Evolutionary conservation across 768 basidiomycete species (phyloP).

Genomic region (Sporobolomyces phaffii): DNA sequence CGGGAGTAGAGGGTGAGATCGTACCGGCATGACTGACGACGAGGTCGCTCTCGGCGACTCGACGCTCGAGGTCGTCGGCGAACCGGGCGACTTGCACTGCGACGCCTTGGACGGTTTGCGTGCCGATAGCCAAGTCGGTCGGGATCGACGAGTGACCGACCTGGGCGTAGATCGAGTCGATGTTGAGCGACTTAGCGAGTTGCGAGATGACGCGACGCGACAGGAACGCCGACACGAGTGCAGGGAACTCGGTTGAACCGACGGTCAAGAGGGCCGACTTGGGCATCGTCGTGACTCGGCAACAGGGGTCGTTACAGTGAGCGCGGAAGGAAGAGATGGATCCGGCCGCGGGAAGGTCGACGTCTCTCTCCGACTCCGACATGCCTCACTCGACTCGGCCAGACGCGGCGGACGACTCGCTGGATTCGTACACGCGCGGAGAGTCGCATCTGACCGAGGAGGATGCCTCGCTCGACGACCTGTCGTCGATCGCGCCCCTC

Average conservation of each 20-base stretch:
- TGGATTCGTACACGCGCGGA: background rate
- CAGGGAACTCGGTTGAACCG: conserved; percentile 37
- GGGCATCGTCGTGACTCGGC: background rate
- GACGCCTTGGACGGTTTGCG: conserved; percentile 46
- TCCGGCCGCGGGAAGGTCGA: background rate
- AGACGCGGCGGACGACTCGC: background rate
- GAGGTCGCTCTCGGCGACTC: conserved; percentile 63
- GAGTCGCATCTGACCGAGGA: conserved; percentile 11
- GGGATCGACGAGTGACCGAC: conserved; percentile 27
- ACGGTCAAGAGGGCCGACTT: conserved; percentile 35
- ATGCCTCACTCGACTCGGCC: background rate
- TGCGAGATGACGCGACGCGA: conserved; percentile 9
- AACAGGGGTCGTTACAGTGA: too few relatives aligned
- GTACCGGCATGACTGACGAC: conserved; percentile 91
- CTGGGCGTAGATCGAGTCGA: conserved; percentile 27
- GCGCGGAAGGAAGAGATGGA: too few relatives aligned
- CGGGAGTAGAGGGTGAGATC: conserved; percentile 37
- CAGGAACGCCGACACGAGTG: conserved; percentile 34
- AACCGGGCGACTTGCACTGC: conserved; percentile 65
- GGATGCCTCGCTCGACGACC: background rate
- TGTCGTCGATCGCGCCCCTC: conserved; percentile 18
- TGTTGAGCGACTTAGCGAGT: conserved; percentile 10
- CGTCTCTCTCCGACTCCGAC: background rate
- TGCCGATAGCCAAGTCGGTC: background rate
- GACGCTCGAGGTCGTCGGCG: conserved; percentile 63